Evolutionary conservation across 1,139 yeast genomes (phyloP).

Genomic region (Saccharomyces hybrid): DNA sequence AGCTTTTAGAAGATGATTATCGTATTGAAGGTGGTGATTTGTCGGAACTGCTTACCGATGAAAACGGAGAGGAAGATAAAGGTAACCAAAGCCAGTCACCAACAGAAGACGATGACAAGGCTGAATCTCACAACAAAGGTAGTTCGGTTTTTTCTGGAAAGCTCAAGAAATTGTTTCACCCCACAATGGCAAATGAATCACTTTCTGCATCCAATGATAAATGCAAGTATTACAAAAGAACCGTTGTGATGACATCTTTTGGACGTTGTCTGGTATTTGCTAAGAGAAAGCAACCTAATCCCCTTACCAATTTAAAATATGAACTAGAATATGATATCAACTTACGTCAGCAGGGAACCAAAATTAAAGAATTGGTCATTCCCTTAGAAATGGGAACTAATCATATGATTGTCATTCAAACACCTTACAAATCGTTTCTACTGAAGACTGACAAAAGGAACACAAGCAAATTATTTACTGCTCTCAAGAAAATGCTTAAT

Average conservation of each 20-base stretch:
- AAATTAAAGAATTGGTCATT: conserved; percentile 22
- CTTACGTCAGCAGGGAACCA: conserved; percentile 23
- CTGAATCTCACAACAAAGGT: conserved; percentile 9
- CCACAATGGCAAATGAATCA: conserved; percentile 11
- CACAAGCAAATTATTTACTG: conserved; percentile 21
- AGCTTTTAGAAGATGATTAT: conserved; percentile 12
- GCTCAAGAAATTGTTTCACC: conserved; percentile 26
- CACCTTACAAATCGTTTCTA: conserved; percentile 29
- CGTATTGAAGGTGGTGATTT: conserved; percentile 4
- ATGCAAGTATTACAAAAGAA: conserved; percentile 16
- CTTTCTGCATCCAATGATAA: conserved; percentile 15
- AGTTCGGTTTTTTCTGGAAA: conserved; percentile 20
- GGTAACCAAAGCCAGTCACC: not conserved
- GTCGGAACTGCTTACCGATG: conserved; percentile 1
- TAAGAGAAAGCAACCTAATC: conserved; percentile 14
- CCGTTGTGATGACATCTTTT: conserved; percentile 24
- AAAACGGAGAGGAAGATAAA: conserved; percentile 6
- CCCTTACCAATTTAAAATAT: conserved; percentile 13
- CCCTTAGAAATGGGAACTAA: conserved; percentile 9
- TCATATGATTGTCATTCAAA: conserved; percentile 21
- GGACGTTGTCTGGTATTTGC: conserved; percentile 28
- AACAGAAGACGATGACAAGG: not conserved
- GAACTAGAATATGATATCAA: conserved; percentile 24
- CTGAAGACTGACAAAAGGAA: conserved; percentile 16
- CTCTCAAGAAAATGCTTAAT: conserved; percentile 20